Base-by-base conservation (phyloP, 805 yeast species). In the Hanseniaspora occidentalis region DNA sequence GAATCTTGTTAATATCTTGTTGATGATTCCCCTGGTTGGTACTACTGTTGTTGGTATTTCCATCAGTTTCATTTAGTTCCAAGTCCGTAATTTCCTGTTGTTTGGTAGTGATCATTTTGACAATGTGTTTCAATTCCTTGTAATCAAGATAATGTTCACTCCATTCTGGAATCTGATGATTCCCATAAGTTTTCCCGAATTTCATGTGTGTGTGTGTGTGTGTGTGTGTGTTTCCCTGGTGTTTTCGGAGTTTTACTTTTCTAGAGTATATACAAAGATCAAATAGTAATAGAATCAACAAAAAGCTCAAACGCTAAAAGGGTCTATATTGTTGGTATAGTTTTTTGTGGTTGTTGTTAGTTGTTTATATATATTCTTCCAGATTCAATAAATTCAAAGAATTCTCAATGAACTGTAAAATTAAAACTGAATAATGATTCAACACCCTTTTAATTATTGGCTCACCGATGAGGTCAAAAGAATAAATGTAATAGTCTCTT, bases 161-260 rank as follows among this genome's bases (percentile, higher is more conserved):
- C 97, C 97, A 89, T 61, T 86, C 95, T 3, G 96, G 96, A 43
- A 88, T 85, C 66, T 86, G 95, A 61, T 89, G 94, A 37, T 82
- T 68, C 24, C 76, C 63, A 48, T 84, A 67, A 52, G 84, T 80
- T 58, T 83, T 84, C 21, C 89, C 94, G 57, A 83, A 84, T 67
- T 81, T 81, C 89, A 81, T 81, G 24, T 25, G 29, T 13, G 33
- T 29, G 3, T 13, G 33, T 3, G 3, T 6, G 3, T n/a, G 13
- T 29, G 33, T n/a, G 13, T n/a, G n/a, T n/a, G 33, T 29, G 9
- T 7, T 29, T 29, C 4, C 18, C 16, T 29, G 4, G 16, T 29
- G 9, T 7, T 29, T 3, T 10, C 10, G 10, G 10, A 23, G 25
- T 10, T 23, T 23, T 23, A 23, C n/a, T n/a, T n/a, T n/a, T n/a